Evolutionary conservation across 2,329 filamentous ascomycete species (phyloP), one percentile per base, ranked within the genome.

Genomic region (Ceratocystis cubensis): DNA sequence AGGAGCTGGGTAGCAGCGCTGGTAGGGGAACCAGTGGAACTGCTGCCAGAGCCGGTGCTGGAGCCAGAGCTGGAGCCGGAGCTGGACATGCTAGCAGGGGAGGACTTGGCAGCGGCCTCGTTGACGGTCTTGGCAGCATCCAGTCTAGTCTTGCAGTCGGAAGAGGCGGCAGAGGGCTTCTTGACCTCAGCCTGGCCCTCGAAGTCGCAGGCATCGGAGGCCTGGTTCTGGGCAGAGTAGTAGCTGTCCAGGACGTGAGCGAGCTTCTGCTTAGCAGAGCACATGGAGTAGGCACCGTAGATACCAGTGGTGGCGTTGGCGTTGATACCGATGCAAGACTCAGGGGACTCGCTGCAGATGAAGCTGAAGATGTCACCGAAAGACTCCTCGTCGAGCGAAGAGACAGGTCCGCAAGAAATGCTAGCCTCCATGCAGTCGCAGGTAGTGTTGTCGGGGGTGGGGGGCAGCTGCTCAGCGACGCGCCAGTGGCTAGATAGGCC

Each of bases 351-450:
- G 66, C 84, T 87, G 77, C 89, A 94, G 75, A 93, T 83, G 75
- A 78, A 85, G 74, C 80, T 80, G 76, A 97, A 97, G 71, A 94
- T 82, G 17, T 81, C 77, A 63, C 82, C 83, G 72, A 84, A 88
- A 66, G 84, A 77, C 65, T 85, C 79, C 63, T 78, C 74, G 70
- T 81, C 78, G 28, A 91, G 77, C 71, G 76, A 76, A 61, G 80
- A 76, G 59, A 82, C 79, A 69, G 91, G 84, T 33, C 82, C 81
- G 78, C 94, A 99, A 68, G 79, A 78, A 67, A 96, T 79, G 57
- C 84, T 85, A 70, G 83, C 79, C 75, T 84, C 82, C 89, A 96
- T 96, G 84, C 94, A 99, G 67, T 81, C 76, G 82, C 94, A 99
- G 61, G 96, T 85, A 57, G 84, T 73, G 59, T 83, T 73, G 78